phyloP scores from a whole-genome alignment of 192 early-diverging fungal species.

The Ambispora gerdemannii region DNA sequence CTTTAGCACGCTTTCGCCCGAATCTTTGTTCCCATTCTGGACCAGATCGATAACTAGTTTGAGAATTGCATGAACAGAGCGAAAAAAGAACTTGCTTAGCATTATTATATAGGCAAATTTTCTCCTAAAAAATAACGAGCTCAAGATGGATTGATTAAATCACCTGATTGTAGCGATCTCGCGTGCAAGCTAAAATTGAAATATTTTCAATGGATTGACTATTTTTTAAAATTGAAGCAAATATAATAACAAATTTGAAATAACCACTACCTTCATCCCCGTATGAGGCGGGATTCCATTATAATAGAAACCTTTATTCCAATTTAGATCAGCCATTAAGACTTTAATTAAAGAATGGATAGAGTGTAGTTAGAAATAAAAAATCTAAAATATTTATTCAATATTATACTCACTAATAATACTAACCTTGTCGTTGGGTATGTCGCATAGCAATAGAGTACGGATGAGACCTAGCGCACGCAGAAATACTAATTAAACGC shows the following conservation, averaged over 20 bases:
- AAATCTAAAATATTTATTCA: no score
- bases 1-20: conserved; percentile 76
- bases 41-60: conserved; percentile 80
- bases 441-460: conserved; percentile 93
- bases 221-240: background rate
- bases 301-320: conserved; percentile 94
- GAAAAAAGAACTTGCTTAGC: background rate
- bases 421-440: conserved; percentile 81
- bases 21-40: conserved; percentile 98
- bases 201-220: background rate
- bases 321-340: conserved; percentile 93
- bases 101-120: no score
- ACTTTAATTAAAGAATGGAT: no score
- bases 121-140: conserved; percentile 20
- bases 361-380: no score
- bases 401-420: background rate
- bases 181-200: conserved; percentile 64
- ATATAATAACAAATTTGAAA: background rate
- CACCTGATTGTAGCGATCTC: conserved; percentile 83
- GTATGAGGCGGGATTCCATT: conserved; percentile 80
- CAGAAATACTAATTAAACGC: conserved; percentile 80
- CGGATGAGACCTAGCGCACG: conserved; percentile 91
- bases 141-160: conserved; percentile 1
- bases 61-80: background rate
- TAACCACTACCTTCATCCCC: conserved; percentile 76